These are phyloP conservation scores for Straminergon stramineum DNA, from an alignment of 225 moss, liverwort and hornwort genomes.

Conservation along the genomic window DNA sequence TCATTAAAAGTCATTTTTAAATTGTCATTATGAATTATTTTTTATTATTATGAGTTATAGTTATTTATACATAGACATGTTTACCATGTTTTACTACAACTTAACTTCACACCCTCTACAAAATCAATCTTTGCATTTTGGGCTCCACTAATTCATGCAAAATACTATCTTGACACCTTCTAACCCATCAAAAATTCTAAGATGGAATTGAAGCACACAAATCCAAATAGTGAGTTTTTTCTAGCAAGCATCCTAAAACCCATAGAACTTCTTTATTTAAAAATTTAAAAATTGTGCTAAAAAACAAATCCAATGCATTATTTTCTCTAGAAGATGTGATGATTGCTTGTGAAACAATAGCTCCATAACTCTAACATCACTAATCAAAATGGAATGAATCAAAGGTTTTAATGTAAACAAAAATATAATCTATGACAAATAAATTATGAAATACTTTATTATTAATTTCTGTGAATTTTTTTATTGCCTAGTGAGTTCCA, in stretches of 20 bases:
- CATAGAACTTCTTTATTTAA: accelerated
- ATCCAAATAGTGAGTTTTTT: too few relatives aligned
- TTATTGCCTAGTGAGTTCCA: accelerated
- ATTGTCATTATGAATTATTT: background rate
- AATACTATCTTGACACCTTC: background rate
- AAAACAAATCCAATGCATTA: background rate
- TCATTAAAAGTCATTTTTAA: background rate
- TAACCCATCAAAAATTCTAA: background rate
- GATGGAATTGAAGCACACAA: too few relatives aligned
- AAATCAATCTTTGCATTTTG: background rate
- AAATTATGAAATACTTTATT: too few relatives aligned
- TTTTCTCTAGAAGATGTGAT: background rate
- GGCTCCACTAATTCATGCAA: background rate
- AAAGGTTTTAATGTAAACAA: background rate
- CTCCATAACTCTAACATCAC: background rate
- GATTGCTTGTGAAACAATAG: background rate
- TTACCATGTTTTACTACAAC: background rate
- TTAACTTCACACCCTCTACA: background rate
- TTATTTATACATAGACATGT: background rate
- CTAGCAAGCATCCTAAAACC: too few relatives aligned
- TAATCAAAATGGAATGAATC: background rate
- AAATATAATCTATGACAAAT: background rate
- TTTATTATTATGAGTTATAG: background rate
- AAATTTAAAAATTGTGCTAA: background rate
- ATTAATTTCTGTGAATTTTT: background rate